Base-by-base conservation (phyloP, 2,329 filamentous ascomycete species). In the Cryphonectria carpinicola region DNA sequence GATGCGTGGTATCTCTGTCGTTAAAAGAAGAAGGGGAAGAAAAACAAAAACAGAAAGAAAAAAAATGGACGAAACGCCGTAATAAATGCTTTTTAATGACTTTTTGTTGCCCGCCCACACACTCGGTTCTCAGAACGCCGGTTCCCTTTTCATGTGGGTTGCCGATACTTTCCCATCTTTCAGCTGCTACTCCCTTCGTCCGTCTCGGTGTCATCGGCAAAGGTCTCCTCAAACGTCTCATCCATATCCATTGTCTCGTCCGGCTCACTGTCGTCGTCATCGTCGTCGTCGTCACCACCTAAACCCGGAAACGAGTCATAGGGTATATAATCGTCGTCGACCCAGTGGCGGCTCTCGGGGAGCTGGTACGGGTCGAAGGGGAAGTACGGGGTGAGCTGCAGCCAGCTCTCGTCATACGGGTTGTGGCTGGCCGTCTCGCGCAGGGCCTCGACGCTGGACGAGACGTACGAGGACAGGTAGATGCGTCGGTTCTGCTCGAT, bases 361-460 rank as follows among this genome's bases (percentile, higher is more conserved):
- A 99, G 84, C 77, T 95, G 92, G 80, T 98, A 99, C 2, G 97
- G 97, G 78, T 99, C 96, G 77, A 99, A 99, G 0, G 96, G 96
- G 77, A 98, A 99, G 80, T 97, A 98, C 0, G 94, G 93, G 75
- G 98, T 95, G 1, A 99, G 87, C 80, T 97, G 92, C 77, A 95
- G 91, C 77, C 90, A 92, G 73, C 91, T 90, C 75, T 97, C 93
- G 71, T 93, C 92, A 68, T 90, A 87, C 19, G 82, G 79, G 66
- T 86, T 82, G 65, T 82, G 80, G 8, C 84, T 84, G 32, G 71
- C 71, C 6, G 86, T 80, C 75, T 89, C 88, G 72, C 85, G 85
- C 46, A 88, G 82, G 0, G 83, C 85, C 14, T 86, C 85, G 68
- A 87, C 86, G 49, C 85, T 86, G 11, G 86, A 84, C 2, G 83